Conservation (phyloP, 768 basidiomycete species). For the Suillus plorans region DNA sequence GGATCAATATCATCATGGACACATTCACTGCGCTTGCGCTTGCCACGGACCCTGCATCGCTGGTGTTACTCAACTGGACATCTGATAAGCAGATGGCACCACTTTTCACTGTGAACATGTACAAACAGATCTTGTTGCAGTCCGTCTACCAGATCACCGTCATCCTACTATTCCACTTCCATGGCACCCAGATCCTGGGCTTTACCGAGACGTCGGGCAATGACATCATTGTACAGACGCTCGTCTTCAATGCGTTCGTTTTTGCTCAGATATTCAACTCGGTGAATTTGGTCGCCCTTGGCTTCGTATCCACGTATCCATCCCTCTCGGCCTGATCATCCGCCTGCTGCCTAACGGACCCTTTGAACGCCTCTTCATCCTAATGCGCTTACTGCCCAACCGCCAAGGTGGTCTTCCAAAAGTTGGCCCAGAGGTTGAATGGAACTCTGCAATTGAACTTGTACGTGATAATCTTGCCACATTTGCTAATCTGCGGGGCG, state of each 20-base stretch:
- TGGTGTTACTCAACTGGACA: constrained; percentile 77
- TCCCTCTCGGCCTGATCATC: constrained; percentile 83
- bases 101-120: constrained; percentile 90
- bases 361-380: constrained; percentile 62
- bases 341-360: constrained; percentile 81
- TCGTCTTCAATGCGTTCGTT: constrained; percentile 97
- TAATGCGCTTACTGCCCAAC: constrained; percentile 58
- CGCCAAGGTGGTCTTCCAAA: constrained; percentile 64
- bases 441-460: constrained; percentile 78
- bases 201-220: constrained; percentile 36
- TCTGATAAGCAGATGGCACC: constrained; percentile 90
- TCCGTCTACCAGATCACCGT: constrained; percentile 82
- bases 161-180: constrained; percentile 89
- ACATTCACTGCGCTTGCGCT: constrained; percentile 97
- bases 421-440: constrained; percentile 55
- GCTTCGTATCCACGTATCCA: constrained; percentile 57
- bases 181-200: constrained; percentile 70
- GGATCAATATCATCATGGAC: constrained; percentile 99
- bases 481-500: constrained; percentile 84
- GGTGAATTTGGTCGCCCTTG: constrained; percentile 87
- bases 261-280: constrained; percentile 98
- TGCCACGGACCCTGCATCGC: constrained; percentile 92
- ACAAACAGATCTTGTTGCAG: constrained; percentile 93
- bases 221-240: constrained; percentile 62
- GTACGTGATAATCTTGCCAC: constrained; percentile 85